phyloP scores from a whole-genome alignment of 139 green algal species.

The Eudorina sp. region DNA sequence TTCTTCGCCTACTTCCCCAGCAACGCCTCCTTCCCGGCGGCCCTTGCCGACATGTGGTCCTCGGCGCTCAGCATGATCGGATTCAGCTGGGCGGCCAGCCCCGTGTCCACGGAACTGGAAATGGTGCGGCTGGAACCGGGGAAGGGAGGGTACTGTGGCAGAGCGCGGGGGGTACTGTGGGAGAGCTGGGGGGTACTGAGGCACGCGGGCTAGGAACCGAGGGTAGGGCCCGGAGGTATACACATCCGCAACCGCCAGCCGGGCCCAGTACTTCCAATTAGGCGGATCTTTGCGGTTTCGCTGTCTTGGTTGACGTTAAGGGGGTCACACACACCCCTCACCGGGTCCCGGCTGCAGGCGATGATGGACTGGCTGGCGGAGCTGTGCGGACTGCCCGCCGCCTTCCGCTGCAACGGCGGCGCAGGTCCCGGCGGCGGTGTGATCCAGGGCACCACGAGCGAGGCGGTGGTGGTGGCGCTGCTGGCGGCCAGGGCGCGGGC shows the following conservation, averaged over 20 bases:
- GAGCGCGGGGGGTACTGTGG: too few relatives aligned
- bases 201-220: too few relatives aligned
- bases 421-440: neutral
- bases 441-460: slow-evolving; percentile 68
- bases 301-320: too few relatives aligned
- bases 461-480: slow-evolving; percentile 82
- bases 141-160: too few relatives aligned
- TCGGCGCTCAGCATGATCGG: slow-evolving; percentile 76
- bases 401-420: slow-evolving; percentile 67
- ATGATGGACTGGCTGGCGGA: slow-evolving; percentile 90
- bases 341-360: slow-evolving; percentile 57
- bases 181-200: too few relatives aligned
- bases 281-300: too few relatives aligned
- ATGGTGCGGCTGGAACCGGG: slow-evolving; percentile 62
- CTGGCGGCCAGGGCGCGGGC: slow-evolving; percentile 71
- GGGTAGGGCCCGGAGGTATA: too few relatives aligned
- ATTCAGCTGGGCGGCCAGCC: slow-evolving; percentile 79
- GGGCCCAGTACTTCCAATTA: too few relatives aligned
- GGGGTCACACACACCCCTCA: too few relatives aligned
- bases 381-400: slow-evolving; percentile 77
- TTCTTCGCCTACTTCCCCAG: slow-evolving; percentile 89
- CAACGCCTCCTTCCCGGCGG: slow-evolving; percentile 75
- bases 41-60: slow-evolving; percentile 86
- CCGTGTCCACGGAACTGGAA: slow-evolving; percentile 89
- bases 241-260: too few relatives aligned